Evolutionary conservation across 2,329 filamentous ascomycete species (phyloP).

Genomic region (Gaeumannomyces tritici): DNA sequence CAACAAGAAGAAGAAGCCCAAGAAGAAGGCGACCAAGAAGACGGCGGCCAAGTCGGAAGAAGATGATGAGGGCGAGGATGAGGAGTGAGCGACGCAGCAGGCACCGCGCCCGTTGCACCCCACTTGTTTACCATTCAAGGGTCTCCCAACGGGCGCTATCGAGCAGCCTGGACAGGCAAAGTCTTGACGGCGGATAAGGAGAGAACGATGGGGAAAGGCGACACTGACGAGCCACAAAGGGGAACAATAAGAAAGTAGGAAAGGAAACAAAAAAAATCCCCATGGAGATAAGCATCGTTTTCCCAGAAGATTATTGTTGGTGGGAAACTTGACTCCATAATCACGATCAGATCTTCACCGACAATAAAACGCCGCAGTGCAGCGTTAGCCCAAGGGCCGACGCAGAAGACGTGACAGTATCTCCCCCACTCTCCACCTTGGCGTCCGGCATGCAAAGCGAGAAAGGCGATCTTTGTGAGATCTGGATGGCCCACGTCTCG

Average conservation of each 20-base stretch:
- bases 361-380: neutral
- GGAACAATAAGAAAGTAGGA: constrained; percentile 6
- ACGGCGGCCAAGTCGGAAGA: constrained; percentile 27
- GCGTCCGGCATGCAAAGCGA: neutral
- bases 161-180: neutral
- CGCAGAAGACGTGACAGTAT: neutral
- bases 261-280: constrained; percentile 4
- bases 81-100: constrained; percentile 21
- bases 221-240: constrained; percentile 7
- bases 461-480: neutral
- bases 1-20: constrained; percentile 87
- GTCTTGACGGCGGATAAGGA: neutral
- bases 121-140: neutral
- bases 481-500: neutral
- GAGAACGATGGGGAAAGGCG: neutral
- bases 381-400: neutral
- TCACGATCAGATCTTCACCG: neutral
- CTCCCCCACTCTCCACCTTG: neutral
- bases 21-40: constrained; percentile 54
- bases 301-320: neutral
- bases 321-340: neutral
- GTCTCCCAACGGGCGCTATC: neutral
- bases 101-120: constrained; percentile 4
- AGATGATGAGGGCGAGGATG: constrained; percentile 22
- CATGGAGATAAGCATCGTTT: neutral